Conservation (phyloP, 1,139 yeast genomes). For the Eremothecium gossypii region DNA sequence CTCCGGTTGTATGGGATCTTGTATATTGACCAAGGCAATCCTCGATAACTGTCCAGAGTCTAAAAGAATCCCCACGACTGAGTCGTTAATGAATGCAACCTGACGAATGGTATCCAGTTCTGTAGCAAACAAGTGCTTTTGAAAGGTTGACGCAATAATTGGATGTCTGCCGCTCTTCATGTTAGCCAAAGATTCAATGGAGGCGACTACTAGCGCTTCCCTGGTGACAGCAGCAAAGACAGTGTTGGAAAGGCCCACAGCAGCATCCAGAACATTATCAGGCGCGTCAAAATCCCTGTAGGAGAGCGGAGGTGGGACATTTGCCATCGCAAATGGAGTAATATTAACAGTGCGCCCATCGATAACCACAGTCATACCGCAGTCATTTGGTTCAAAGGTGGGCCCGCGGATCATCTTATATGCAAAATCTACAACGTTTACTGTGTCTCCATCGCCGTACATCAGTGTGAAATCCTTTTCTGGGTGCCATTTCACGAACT, state of each 20-base stretch:
- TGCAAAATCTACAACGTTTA: constrained; percentile 64
- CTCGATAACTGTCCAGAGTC: constrained; percentile 44
- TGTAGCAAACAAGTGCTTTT: constrained; percentile 33
- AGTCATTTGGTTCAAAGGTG: constrained; percentile 53
- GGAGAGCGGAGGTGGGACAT: constrained; percentile 91
- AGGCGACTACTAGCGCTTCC: constrained; percentile 34
- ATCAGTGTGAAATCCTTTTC: constrained; percentile 74
- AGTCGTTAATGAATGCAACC: constrained; percentile 47
- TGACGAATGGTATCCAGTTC: constrained; percentile 50
- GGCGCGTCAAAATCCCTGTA: constrained; percentile 54
- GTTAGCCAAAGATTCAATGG: constrained; percentile 31
- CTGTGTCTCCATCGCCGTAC: constrained; percentile 43
- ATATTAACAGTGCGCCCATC: constrained; percentile 69
- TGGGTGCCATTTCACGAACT: constrained; percentile 72
- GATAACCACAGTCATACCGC: constrained; percentile 70
- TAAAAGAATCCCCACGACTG: constrained; percentile 45
- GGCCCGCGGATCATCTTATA: constrained; percentile 62
- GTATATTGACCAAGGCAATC: constrained; percentile 41
- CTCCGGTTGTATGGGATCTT: constrained; percentile 35
- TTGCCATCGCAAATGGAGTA: constrained; percentile 79
- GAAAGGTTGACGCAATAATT: constrained; percentile 32
- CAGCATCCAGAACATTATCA: constrained; percentile 50
- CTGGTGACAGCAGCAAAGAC: constrained; percentile 50
- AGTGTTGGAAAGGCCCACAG: constrained; percentile 55
- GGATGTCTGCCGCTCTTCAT: constrained; percentile 42